Percentiles rank a stretch among this genome's conserved stretches.
These are phyloP conservation scores for Spathaspora gorwiae DNA, from an alignment of 805 yeast species.

Conservation along the genomic window DNA sequence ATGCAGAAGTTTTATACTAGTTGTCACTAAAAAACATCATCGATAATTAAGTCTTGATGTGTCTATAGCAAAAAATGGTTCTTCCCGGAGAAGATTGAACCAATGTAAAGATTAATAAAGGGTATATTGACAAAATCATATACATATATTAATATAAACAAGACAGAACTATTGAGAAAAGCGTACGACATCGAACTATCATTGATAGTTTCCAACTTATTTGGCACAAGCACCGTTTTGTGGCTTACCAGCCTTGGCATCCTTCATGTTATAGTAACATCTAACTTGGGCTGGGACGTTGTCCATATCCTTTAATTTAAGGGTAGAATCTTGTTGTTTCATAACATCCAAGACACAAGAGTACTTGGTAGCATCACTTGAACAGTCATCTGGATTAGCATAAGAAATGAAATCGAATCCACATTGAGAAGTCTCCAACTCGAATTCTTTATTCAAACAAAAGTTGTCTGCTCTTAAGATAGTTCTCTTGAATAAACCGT, in stretches of 20 bases:
- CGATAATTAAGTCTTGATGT: no score
- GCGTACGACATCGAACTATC: no score
- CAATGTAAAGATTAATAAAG: no score
- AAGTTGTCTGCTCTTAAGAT: constrained; percentile 4
- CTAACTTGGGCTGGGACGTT: constrained; percentile 10
- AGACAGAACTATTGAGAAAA: no score
- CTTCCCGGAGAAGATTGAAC: no score
- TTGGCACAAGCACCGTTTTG: constrained; percentile 9
- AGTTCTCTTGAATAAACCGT: constrained; percentile 5
- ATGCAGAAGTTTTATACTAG: no score
- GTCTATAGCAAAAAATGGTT: no score
- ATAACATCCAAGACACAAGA: constrained; percentile 9
- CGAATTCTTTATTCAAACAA: constrained; percentile 8
- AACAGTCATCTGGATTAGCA: constrained; percentile 6
- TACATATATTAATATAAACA: no score
- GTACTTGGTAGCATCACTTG: constrained; percentile 5
- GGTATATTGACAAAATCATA: no score
- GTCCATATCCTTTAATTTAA: constrained; percentile 8
- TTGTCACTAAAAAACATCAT: no score
- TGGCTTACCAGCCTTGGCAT: constrained; percentile 4
- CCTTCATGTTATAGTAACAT: constrained; percentile 6
- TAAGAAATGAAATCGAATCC: constrained; percentile 8
- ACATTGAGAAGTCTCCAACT: constrained; percentile 8
- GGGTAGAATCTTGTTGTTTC: constrained; percentile 7
- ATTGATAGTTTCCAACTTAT: background rate